Evolutionary conservation across 2,329 filamentous ascomycete species (phyloP).

Genomic region (Trichophyton rubrum): DNA sequence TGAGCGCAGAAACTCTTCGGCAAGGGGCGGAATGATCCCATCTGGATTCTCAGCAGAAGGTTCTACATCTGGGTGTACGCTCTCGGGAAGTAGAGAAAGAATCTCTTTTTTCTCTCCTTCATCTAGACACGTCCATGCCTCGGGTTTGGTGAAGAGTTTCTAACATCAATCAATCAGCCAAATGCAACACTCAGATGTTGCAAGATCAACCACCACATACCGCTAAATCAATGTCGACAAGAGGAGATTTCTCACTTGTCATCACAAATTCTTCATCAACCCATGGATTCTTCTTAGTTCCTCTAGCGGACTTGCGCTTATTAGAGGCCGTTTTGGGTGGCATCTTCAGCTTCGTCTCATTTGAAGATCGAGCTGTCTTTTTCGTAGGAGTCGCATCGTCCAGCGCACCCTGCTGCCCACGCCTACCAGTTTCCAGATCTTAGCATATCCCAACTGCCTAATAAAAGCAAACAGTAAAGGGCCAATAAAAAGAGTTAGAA

Average conservation of each 20-base stretch:
- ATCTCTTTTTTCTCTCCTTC: slow-evolving; percentile 32
- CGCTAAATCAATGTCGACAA: slow-evolving; percentile 28
- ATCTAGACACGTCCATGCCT: slow-evolving; percentile 32
- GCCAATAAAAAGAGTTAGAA: too few species aligned
- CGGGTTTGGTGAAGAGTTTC: slow-evolving; percentile 30
- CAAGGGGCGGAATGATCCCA: slow-evolving; percentile 27
- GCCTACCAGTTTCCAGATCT: slow-evolving; percentile 8
- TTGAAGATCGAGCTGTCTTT: slow-evolving; percentile 2
- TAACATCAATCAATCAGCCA: slow-evolving; percentile 11
- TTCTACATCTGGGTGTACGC: slow-evolving; percentile 28
- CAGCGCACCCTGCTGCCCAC: slow-evolving; percentile 10
- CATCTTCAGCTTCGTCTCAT: slow-evolving; percentile 10
- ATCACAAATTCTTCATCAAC: slow-evolving; percentile 29
- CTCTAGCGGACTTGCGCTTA: slow-evolving; percentile 24
- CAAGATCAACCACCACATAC: slow-evolving; percentile 18
- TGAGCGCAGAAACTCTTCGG: slow-evolving; percentile 30
- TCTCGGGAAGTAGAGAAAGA: slow-evolving; percentile 27
- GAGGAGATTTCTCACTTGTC: slow-evolving; percentile 27
- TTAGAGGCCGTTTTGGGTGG: slow-evolving; percentile 15
- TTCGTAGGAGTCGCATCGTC: slow-evolving; percentile 17
- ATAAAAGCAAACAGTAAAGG: neutral
- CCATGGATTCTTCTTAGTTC: slow-evolving; percentile 23
- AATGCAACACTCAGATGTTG: too few species aligned
- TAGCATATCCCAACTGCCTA: slow-evolving; percentile 2
- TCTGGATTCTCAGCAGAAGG: slow-evolving; percentile 19